These are phyloP conservation scores for Fistulinella staudtii DNA, from an alignment of 1,284 basidiomycete species.

Conservation along the genomic window DNA sequence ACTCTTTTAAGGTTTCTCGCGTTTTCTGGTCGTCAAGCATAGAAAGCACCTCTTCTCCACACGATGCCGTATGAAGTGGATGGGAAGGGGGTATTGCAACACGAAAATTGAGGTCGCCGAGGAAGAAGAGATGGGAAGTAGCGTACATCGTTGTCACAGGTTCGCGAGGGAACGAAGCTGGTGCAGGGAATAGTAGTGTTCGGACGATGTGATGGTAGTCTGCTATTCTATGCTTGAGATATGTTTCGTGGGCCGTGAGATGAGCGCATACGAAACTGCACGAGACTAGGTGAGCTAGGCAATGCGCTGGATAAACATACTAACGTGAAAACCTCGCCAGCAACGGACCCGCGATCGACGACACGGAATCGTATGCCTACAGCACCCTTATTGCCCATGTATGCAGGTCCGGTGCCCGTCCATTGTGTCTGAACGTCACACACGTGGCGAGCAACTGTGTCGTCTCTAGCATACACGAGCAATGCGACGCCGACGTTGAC, in stretches of 20 bases:
- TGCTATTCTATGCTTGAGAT: conserved; percentile 66
- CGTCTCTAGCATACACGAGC: conserved; percentile 76
- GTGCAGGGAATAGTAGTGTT: conserved; percentile 73
- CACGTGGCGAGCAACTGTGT: conserved; percentile 55
- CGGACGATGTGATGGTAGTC: conserved; percentile 84
- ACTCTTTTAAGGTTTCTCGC: conserved; percentile 64
- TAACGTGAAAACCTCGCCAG: conserved; percentile 80
- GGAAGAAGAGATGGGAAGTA: conserved; percentile 81
- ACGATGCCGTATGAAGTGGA: conserved; percentile 35
- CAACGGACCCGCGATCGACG: conserved; percentile 45
- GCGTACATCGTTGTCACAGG: conserved; percentile 64
- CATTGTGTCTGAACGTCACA: conserved; percentile 70
- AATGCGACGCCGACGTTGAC: conserved; percentile 80
- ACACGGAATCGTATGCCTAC: conserved; percentile 86
- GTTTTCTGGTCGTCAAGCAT: conserved; percentile 49
- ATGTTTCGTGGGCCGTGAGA: conserved; percentile 80
- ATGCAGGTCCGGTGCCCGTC: conserved; percentile 71
- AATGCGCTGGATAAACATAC: conserved; percentile 30
- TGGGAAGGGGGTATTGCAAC: conserved; percentile 55
- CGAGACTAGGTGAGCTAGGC: conserved; percentile 4
- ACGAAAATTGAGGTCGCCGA: conserved; percentile 91
- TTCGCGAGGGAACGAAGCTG: conserved; percentile 39
- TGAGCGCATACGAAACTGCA: conserved; percentile 90
- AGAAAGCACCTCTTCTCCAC: conserved; percentile 35
- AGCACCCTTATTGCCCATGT: conserved; percentile 95